These are phyloP conservation scores for Ophiostoma piceae DNA, from an alignment of 2,329 filamentous ascomycete genomes.

Conservation along the genomic window DNA sequence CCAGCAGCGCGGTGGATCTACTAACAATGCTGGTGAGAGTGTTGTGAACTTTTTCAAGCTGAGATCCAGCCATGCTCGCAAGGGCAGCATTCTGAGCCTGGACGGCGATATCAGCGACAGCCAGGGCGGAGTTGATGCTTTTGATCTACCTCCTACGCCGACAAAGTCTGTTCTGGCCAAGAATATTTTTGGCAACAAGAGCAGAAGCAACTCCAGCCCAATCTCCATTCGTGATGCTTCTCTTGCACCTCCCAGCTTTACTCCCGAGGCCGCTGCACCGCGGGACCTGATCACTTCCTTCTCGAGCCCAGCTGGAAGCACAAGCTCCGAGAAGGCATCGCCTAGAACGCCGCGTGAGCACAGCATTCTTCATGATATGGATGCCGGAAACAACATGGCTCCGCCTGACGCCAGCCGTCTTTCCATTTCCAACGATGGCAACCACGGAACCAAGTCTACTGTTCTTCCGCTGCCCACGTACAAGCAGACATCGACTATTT, in stretches of 20 bases:
- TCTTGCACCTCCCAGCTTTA: slow-evolving; percentile 14
- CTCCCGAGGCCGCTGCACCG: slow-evolving; percentile 13
- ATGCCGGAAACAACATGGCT: slow-evolving; percentile 41
- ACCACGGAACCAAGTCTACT: slow-evolving; percentile 26
- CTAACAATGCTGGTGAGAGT: slow-evolving; percentile 24
- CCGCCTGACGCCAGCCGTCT: slow-evolving; percentile 76
- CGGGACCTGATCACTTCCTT: slow-evolving; percentile 7
- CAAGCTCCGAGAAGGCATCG: slow-evolving; percentile 46
- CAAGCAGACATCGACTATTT: slow-evolving; percentile 33
- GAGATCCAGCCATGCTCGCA: slow-evolving; percentile 43
- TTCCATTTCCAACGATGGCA: slow-evolving; percentile 62
- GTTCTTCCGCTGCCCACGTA: slow-evolving; percentile 33
- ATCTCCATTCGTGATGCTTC: slow-evolving; percentile 25
- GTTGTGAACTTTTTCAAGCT: slow-evolving; percentile 63
- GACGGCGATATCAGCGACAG: slow-evolving; percentile 60
- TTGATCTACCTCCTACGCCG: slow-evolving; percentile 83
- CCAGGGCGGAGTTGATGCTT: slow-evolving; percentile 44
- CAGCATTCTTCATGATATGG: slow-evolving; percentile 22
- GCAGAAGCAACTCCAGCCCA: slow-evolving; percentile 24
- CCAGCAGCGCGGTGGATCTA: slow-evolving; percentile 41
- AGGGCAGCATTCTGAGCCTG: slow-evolving; percentile 71
- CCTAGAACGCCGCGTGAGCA: slow-evolving; percentile 76
- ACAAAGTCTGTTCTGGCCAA: slow-evolving; percentile 62
- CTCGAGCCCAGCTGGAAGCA: slow-evolving; percentile 50
- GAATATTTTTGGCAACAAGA: slow-evolving; percentile 29